Conservation (phyloP, 2,329 filamentous ascomycete species). For the Phialophora chinensis region DNA sequence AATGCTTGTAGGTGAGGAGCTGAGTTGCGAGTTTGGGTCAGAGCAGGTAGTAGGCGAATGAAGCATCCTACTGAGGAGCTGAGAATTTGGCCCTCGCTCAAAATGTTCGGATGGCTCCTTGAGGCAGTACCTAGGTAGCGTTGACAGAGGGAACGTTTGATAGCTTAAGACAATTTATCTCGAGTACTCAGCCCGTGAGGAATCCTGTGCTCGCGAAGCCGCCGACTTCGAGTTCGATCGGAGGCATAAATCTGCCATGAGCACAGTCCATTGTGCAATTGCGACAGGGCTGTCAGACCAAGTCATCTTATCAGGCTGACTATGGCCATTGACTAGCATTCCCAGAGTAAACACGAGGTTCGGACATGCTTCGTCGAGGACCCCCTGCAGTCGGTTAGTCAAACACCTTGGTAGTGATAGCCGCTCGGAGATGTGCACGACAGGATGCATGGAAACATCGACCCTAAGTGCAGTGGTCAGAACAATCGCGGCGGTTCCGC, state of each 20-base stretch:
- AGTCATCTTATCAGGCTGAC: background rate
- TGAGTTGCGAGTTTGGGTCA: background rate
- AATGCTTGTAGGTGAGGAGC: background rate
- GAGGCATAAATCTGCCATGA: background rate
- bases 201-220: background rate
- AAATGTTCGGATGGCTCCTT: background rate
- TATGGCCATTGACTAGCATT: background rate
- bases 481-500: constrained; percentile 11
- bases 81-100: background rate
- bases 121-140: background rate
- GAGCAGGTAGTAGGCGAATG: background rate
- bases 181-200: background rate
- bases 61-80: background rate
- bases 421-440: constrained; percentile 21
- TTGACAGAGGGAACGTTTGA: background rate
- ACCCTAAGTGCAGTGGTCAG: background rate
- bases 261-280: background rate
- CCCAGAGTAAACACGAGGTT: background rate
- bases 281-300: background rate
- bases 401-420: constrained; percentile 9
- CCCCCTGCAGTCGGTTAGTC: background rate
- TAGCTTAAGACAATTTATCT: background rate
- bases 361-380: background rate
- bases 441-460: constrained; percentile 17
- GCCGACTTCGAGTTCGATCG: background rate